Conservation (phyloP, 352 stramenopile genomes). For the Achlya hypogyna region DNA sequence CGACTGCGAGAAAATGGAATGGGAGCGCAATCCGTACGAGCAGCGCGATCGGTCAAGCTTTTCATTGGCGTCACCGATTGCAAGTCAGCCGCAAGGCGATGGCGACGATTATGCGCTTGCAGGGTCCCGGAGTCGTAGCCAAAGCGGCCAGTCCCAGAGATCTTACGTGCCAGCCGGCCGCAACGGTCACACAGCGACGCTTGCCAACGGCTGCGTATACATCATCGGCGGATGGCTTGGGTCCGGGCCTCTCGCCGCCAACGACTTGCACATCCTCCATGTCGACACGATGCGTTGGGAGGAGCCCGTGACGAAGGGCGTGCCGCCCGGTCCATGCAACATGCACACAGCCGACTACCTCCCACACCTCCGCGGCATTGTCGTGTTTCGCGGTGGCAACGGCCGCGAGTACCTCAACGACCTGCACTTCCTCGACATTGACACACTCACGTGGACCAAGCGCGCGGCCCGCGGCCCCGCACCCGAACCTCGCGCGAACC, state of each 20-base stretch:
- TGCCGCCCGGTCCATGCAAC: constrained; percentile 87
- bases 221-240: constrained; percentile 94
- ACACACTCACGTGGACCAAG: constrained; percentile 79
- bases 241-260: constrained; percentile 83
- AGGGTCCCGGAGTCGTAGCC: constrained; percentile 15
- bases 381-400: constrained; percentile 92
- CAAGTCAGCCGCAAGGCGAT: constrained; percentile 22
- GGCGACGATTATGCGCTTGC: not conserved
- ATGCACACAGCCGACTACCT: constrained; percentile 97
- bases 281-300: constrained; percentile 60
- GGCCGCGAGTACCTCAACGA: constrained; percentile 94
- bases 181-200: constrained; percentile 93
- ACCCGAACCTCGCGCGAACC: constrained; percentile 88
- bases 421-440: constrained; percentile 87
- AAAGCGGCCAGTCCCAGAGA: constrained; percentile 3
- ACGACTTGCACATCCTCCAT: constrained; percentile 89
- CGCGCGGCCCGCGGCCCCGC: constrained; percentile 65
- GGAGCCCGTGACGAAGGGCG: constrained; percentile 34
- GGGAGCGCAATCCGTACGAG: constrained; percentile 26
- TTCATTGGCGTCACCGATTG: not conserved
- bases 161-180: constrained; percentile 56
- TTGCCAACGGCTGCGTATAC: constrained; percentile 85
- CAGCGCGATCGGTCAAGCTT: not conserved
- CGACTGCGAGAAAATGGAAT: constrained; percentile 71
- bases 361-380: constrained; percentile 62